phyloP scores from a whole-genome alignment of 495 filamentous ascomycete species.

The Lindgomyces ingoldianus region DNA sequence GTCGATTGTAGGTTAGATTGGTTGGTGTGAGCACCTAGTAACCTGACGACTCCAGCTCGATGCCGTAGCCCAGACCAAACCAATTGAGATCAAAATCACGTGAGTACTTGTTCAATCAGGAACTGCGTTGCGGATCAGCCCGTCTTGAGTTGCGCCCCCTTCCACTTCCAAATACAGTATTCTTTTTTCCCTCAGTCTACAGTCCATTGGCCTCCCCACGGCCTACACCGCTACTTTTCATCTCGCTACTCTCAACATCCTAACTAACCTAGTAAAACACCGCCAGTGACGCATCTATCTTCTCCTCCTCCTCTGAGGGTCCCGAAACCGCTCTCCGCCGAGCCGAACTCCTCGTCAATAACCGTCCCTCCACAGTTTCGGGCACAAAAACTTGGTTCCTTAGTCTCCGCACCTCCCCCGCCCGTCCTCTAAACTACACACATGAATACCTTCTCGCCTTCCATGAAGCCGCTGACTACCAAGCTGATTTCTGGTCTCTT shows the following conservation, averaged over 20 bases:
- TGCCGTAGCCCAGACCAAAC: neutral
- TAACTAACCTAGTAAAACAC: neutral
- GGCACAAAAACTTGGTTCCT: slow-evolving; percentile 6
- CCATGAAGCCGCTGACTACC: slow-evolving; percentile 8
- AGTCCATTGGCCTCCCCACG: neutral
- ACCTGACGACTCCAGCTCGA: neutral
- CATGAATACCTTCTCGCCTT: slow-evolving; percentile 11
- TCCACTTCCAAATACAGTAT: no score
- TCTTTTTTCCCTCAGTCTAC: neutral
- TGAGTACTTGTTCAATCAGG: neutral
- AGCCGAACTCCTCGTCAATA: slow-evolving; percentile 3
- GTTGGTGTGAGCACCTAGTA: neutral
- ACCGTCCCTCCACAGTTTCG: neutral
- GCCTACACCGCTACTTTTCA: no score
- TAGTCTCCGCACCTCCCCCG: neutral
- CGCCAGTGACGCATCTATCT: slow-evolving; percentile 1
- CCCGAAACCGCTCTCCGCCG: slow-evolving; percentile 2
- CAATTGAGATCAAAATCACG: neutral
- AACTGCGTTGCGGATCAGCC: neutral
- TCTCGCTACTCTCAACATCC: no score
- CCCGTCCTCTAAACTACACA: slow-evolving; percentile 2
- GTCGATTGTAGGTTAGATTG: neutral
- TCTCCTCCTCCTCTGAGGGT: neutral
- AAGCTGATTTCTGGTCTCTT: slow-evolving; percentile 2
- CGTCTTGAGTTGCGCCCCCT: neutral